Evolutionary conservation across 768 basidiomycete genomes (phyloP).

Genomic region (Boletus rufocinnamomeus): DNA sequence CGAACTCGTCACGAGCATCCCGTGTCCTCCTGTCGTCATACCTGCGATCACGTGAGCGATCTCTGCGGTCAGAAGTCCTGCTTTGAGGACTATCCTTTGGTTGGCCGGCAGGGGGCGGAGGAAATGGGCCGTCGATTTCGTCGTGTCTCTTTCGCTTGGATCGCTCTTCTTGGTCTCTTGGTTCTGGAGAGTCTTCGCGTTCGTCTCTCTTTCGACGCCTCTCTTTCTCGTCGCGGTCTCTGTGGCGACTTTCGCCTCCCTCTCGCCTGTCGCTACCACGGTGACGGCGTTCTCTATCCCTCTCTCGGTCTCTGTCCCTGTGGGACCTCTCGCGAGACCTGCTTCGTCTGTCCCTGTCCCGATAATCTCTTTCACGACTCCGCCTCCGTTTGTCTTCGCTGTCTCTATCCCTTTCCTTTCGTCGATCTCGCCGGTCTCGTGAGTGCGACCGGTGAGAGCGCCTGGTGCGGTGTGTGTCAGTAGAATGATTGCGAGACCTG

Average conservation of each 20-base stretch:
- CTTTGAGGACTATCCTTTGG: slow-evolving; percentile 53
- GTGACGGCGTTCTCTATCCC: slow-evolving; percentile 44
- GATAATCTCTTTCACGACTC: slow-evolving; percentile 56
- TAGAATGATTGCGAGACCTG: slow-evolving; percentile 74
- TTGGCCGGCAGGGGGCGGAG: slow-evolving; percentile 38
- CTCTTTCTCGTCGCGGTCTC: slow-evolving; percentile 50
- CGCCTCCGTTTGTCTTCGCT: slow-evolving; percentile 63
- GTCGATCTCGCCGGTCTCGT: slow-evolving; percentile 48
- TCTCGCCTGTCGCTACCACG: slow-evolving; percentile 50
- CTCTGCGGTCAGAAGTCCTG: slow-evolving; percentile 45
- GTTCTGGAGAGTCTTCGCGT: slow-evolving; percentile 48
- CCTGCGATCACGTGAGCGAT: slow-evolving; percentile 57
- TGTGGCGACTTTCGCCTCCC: slow-evolving; percentile 55
- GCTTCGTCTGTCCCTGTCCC: slow-evolving; percentile 48
- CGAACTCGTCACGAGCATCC: slow-evolving; percentile 61
- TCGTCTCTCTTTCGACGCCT: slow-evolving; percentile 74
- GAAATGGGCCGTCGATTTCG: slow-evolving; percentile 49
- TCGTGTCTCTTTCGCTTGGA: slow-evolving; percentile 67
- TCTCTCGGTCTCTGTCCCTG: slow-evolving; percentile 39
- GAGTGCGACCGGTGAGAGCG: slow-evolving; percentile 75
- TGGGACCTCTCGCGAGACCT: slow-evolving; percentile 54
- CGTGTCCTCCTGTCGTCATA: slow-evolving; percentile 49
- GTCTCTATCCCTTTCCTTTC: slow-evolving; percentile 52
- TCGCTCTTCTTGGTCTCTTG: slow-evolving; percentile 53
- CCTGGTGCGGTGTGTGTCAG: slow-evolving; percentile 72